These are phyloP conservation scores for Trypanosoma melophagium DNA, from an alignment of 208 protist genomes.

Conservation along the genomic window DNA sequence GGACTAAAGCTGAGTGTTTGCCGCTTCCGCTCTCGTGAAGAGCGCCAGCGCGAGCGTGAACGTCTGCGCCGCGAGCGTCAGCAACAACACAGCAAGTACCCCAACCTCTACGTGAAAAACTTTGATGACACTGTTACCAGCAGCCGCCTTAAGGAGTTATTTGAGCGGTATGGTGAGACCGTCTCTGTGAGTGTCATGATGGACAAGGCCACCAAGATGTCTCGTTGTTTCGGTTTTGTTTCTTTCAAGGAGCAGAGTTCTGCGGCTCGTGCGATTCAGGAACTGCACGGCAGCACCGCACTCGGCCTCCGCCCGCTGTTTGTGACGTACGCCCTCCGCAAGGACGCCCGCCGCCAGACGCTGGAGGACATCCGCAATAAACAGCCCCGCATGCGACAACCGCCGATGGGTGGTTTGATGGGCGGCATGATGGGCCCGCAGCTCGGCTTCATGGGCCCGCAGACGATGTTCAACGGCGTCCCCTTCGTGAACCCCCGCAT, in stretches of 20 bases:
- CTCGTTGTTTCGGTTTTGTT: slow-evolving; percentile 98
- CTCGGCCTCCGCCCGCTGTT: slow-evolving; percentile 96
- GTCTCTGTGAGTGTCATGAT: slow-evolving; percentile 96
- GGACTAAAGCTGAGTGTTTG: slow-evolving; percentile 93
- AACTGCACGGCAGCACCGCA: slow-evolving; percentile 96
- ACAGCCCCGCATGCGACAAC: slow-evolving; percentile 77
- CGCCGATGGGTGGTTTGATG: slow-evolving; percentile 52
- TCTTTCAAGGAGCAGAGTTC: slow-evolving; percentile 96
- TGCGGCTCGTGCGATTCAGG: slow-evolving; percentile 94
- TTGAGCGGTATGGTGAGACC: slow-evolving; percentile 96
- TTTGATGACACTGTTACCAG: slow-evolving; percentile 96
- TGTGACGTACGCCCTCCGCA: slow-evolving; percentile 96
- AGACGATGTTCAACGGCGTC: slow-evolving; percentile 66
- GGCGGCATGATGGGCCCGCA: slow-evolving; percentile 44
- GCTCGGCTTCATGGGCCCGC: slow-evolving; percentile 53
- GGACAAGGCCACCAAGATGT: slow-evolving; percentile 90
- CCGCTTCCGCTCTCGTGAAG: slow-evolving; percentile 95
- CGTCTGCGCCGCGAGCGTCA: slow-evolving; percentile 89
- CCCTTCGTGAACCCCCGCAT: slow-evolving; percentile 76
- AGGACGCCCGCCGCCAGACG: slow-evolving; percentile 94
- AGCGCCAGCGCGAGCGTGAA: slow-evolving; percentile 91
- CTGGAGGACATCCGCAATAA: slow-evolving; percentile 90
- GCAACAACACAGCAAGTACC: slow-evolving; percentile 91
- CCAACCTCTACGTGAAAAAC: slow-evolving; percentile 99
- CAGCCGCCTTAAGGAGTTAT: slow-evolving; percentile 94